Percentiles rank a stretch among this genome's conserved stretches.
Evolutionary conservation across 805 yeast genomes (phyloP).

Genomic region (Starmerella sirachaensis): DNA sequence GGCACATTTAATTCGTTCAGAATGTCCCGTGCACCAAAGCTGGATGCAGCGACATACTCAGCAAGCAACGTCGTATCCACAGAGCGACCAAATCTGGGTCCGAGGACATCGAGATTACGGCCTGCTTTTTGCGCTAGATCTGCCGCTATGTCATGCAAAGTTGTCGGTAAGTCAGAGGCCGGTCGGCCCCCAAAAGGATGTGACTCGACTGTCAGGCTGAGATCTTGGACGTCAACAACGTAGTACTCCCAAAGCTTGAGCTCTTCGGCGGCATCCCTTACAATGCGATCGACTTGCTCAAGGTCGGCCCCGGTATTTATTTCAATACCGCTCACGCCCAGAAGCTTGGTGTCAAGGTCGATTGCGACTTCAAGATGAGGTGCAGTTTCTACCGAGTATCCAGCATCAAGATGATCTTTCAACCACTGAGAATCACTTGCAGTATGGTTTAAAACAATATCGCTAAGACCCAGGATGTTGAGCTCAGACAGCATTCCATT

Average conservation of each 20-base stretch:
- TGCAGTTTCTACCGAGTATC: slow-evolving; percentile 75
- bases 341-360: slow-evolving; percentile 61
- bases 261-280: slow-evolving; percentile 35
- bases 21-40: slow-evolving; percentile 31
- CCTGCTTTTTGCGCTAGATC: slow-evolving; percentile 35
- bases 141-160: slow-evolving; percentile 33
- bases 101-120: slow-evolving; percentile 32
- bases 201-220: slow-evolving; percentile 28
- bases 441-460: slow-evolving; percentile 89
- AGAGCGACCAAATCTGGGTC: slow-evolving; percentile 43
- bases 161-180: slow-evolving; percentile 33
- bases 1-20: slow-evolving; percentile 69
- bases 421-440: slow-evolving; percentile 86
- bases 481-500: slow-evolving; percentile 39
- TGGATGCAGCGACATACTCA: slow-evolving; percentile 34
- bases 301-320: slow-evolving; percentile 45
- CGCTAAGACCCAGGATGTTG: slow-evolving; percentile 68
- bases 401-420: slow-evolving; percentile 75
- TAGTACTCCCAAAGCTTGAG: slow-evolving; percentile 81
- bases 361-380: slow-evolving; percentile 81
- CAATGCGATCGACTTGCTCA: slow-evolving; percentile 50
- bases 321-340: slow-evolving; percentile 43
- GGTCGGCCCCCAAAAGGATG: slow-evolving; percentile 31
- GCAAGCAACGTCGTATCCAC: slow-evolving; percentile 43
- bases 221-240: slow-evolving; percentile 40